Evolutionary conservation across 345 rosid genomes (phyloP), one percentile per base, ranked within the genome.

Genomic region (Hibiscus mutabilis): DNA sequence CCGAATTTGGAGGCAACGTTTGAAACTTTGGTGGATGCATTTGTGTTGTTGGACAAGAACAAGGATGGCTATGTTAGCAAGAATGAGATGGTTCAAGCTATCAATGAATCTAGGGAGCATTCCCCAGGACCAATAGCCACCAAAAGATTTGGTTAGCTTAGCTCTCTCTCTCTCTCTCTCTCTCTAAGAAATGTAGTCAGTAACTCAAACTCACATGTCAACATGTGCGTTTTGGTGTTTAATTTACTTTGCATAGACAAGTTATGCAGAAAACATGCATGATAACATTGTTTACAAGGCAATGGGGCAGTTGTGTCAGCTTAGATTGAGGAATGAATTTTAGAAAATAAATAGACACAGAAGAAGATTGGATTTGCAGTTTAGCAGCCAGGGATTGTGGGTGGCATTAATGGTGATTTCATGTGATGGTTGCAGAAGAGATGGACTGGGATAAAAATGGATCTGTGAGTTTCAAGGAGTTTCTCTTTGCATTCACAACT

Each of bases 391-490:
- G 14, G 21, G 29, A 55, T 55, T 10, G 9, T 2, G 19, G 14
- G 9, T 55, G 10, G 19, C 18, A 33, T 55, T 58, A 58, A 7
- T n/a, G 27, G 37, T 56, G 15, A 22, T 56, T 4, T 60, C n/a
- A 9, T 52, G 69, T 21, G 37, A 37, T 7, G 16, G 49, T 40
- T 86, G 86, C 92, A 94, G 97, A 92, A 78, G 99, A 95, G 82
- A 92, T 95, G 99, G 99, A 95, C 86, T 95, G 99, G 97, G 99
- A 95, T 82, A 92, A 81, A 60, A 95, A 90, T 61, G 99, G 97
- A 37, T 79, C 80, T 86, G 97, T 95, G 79, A 95, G 87, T 79
- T 89, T 95, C 82, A 95, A 92, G 83, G 99, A 95, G 75, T 92
- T 92, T 74, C 77, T 95, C 44, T 95, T 95, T 68, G 99, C 99